These are phyloP conservation scores for Durio zibethinus DNA, from an alignment of 345 rosid genomes.

Conservation along the genomic window DNA sequence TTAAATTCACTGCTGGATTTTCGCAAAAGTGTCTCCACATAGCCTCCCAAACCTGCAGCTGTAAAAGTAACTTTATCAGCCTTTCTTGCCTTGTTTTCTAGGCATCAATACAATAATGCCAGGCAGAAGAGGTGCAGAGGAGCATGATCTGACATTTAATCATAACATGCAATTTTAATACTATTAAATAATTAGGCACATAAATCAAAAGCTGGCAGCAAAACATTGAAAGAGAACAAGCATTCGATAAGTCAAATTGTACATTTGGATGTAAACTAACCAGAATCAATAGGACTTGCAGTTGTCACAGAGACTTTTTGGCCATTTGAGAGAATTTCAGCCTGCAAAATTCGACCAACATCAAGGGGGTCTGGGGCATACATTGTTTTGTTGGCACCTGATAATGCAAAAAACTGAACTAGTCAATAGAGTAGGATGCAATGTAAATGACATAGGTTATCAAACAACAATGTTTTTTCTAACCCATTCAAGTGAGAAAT, in stretches of 20 bases:
- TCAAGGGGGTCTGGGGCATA: constrained; percentile 97
- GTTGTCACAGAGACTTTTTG: constrained; percentile 59
- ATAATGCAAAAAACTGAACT: constrained; percentile 15
- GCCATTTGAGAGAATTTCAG: constrained; percentile 55
- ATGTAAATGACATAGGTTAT: neutral
- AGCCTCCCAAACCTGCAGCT: constrained; percentile 71
- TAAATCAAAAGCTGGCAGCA: neutral
- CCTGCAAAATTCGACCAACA: constrained; percentile 67
- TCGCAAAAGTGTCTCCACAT: constrained; percentile 70
- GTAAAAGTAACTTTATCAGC: constrained; percentile 25
- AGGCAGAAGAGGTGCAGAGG: neutral
- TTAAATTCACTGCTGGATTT: constrained; percentile 82
- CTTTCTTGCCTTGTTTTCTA: neutral
- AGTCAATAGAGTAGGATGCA: constrained; percentile 2
- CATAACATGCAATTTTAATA: neutral
- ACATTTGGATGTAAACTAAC: constrained; percentile 38
- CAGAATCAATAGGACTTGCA: constrained; percentile 59
- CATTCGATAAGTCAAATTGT: neutral
- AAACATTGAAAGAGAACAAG: neutral
- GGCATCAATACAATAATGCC: neutral
- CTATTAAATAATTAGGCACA: neutral
- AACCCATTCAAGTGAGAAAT: constrained; percentile 3
- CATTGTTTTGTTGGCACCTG: constrained; percentile 59
- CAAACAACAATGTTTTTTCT: neutral
- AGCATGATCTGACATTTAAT: neutral